Evolutionary conservation across 495 filamentous ascomycete genomes (phyloP), one percentile per base, ranked within the genome.

Genomic region (Mycothermus thermophilus): DNA sequence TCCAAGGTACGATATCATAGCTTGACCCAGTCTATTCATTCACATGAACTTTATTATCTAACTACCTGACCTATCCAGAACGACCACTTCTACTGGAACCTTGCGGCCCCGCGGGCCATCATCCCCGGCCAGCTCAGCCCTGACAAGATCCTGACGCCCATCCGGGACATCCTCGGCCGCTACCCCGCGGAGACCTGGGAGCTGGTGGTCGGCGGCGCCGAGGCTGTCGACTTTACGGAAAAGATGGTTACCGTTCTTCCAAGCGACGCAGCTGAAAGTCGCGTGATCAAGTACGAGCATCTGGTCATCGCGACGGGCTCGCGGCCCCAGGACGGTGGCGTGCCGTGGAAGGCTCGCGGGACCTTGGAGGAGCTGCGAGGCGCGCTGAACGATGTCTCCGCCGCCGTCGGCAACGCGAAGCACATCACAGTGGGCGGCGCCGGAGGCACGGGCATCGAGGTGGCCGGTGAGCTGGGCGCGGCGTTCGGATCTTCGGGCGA

Each of bases 261-360:
- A 1, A 20, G 34, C 13, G 39, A 42, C 10, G 50, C 19, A 23
- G 41, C 47, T 2, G 48, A 49, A 17, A n/a, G n/a, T n/a, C 33
- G 48, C 48, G 17, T 50, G 40, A 25, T 50, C 39, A 11, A 43
- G 4, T 96, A 94, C 54, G 85, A 96, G 54, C 71, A 87, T 30
- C 77, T 94, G 0, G 77, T 96, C 16, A 71, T 96, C 6, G 85
- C 88, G 14, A 96, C 88, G 1, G 88, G 88, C 32, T 90, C 88
- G 14, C 80, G 92, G 58, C 83, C 83, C 23, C 62, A 50, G 19
- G 32, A 45, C 16, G 27, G 14, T 19, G 12, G 36, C 8, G 41
- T 58, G 26, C 63, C 63, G 5, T 67, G 63, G 63, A 67, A 67
- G 46, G 53, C 54, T 33, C 27, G 37, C 17, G 51, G 51, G 43